These are phyloP conservation scores for Nepenthes gracilis DNA, from an alignment of 148 eudicot species.

Conservation along the genomic window DNA sequence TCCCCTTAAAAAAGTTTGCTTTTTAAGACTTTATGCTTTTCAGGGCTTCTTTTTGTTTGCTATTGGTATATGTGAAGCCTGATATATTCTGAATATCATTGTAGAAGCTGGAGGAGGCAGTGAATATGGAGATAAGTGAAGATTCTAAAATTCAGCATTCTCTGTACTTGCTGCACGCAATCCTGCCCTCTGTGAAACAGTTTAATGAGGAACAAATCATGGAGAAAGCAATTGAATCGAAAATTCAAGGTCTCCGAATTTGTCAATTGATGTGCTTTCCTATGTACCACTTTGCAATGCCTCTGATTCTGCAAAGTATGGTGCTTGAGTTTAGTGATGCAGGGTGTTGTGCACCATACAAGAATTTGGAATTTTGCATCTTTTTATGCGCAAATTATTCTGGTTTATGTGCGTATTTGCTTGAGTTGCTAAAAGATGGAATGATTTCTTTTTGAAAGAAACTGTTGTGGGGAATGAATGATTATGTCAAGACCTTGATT, in stretches of 20 bases:
- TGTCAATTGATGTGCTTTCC: neutral
- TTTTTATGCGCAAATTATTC: no score
- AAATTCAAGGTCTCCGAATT: conserved; percentile 21
- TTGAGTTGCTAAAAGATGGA: no score
- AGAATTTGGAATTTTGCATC: no score
- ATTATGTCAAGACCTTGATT: no score
- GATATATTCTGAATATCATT: neutral
- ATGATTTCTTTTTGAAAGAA: no score
- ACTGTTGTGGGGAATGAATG: no score
- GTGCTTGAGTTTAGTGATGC: no score
- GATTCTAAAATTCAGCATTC: conserved; percentile 14
- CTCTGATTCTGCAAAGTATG: neutral
- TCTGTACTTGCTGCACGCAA: conserved; percentile 16
- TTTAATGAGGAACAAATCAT: conserved; percentile 24
- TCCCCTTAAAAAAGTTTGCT: conserved; percentile 9
- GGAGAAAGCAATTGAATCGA: conserved; percentile 32
- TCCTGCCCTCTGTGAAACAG: conserved; percentile 23
- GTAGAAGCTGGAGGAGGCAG: conserved; percentile 8
- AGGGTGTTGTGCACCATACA: no score
- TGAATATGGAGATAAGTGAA: neutral
- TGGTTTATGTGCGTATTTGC: no score
- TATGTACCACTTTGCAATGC: neutral
- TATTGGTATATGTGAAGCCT: neutral
- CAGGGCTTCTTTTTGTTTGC: neutral
- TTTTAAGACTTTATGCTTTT: neutral